Evolutionary conservation across 1,139 yeast genomes (phyloP).

Genomic region (Hemisphaericaspora subhashii): DNA sequence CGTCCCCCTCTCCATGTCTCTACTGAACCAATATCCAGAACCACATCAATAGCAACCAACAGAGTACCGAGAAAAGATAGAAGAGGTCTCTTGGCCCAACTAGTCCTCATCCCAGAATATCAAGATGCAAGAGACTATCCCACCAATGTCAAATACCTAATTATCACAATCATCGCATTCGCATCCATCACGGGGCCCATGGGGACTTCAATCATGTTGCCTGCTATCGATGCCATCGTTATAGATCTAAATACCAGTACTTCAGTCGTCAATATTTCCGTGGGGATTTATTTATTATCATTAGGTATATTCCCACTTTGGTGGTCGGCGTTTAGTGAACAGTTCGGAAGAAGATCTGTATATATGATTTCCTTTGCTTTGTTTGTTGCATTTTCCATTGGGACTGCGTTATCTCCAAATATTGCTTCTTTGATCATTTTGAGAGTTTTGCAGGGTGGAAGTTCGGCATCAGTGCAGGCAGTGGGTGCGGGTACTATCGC

Average conservation of each 20-base stretch:
- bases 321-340: constrained; percentile 85
- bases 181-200: constrained; percentile 85
- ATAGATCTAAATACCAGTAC: constrained; percentile 54
- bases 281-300: constrained; percentile 73
- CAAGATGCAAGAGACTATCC: constrained; percentile 72
- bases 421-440: constrained; percentile 66
- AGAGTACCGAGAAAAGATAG: constrained; percentile 44
- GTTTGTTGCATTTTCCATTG: constrained; percentile 67
- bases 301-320: constrained; percentile 82
- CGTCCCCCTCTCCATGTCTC: neutral
- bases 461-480: constrained; percentile 83
- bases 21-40: neutral
- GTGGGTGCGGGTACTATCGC: constrained; percentile 90
- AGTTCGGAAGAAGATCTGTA: constrained; percentile 71
- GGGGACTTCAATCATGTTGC: constrained; percentile 86
- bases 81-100: constrained; percentile 54
- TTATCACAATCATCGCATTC: constrained; percentile 66
- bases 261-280: constrained; percentile 69
- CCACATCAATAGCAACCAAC: constrained; percentile 17
- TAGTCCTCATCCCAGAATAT: constrained; percentile 68
- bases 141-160: constrained; percentile 41
- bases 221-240: constrained; percentile 68
- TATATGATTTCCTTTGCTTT: constrained; percentile 67
- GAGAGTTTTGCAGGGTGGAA: constrained; percentile 73
- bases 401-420: constrained; percentile 65